Evolutionary conservation across 73 alveolate genomes (phyloP).

Genomic region (Paramecium sexaurelia): DNA sequence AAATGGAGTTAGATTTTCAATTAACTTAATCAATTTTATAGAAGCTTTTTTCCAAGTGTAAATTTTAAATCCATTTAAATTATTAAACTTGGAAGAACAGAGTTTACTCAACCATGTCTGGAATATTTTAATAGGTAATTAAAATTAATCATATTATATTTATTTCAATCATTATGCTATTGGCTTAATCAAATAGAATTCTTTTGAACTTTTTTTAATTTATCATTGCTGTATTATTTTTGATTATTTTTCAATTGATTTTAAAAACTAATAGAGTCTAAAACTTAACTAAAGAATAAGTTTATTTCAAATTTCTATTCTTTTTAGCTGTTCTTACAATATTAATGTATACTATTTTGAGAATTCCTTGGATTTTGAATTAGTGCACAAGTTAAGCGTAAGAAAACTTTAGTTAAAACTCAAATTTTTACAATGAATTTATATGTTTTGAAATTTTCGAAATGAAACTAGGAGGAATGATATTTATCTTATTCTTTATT

Average conservation of each 20-base stretch:
- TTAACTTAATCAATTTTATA: background rate
- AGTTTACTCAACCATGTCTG: background rate
- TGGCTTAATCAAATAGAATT: constrained; percentile 1
- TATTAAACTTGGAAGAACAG: background rate
- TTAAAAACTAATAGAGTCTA: background rate
- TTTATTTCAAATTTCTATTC: background rate
- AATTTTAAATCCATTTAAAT: background rate
- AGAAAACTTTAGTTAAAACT: no score
- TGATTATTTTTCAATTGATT: background rate
- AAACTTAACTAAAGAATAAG: background rate
- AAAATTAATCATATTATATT: background rate
- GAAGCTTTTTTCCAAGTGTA: background rate
- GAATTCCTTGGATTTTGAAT: background rate
- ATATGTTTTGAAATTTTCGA: background rate
- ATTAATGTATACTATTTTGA: background rate
- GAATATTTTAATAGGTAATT: background rate
- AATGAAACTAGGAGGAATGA: background rate
- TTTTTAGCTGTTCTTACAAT: background rate
- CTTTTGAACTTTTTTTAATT: background rate
- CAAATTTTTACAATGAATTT: background rate
- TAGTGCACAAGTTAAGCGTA: background rate
- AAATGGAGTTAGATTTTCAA: background rate
- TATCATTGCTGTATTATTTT: background rate
- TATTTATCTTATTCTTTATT: background rate
- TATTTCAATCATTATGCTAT: background rate